A percentile compares a stretch with the other conserved stretches of the same genome.
Evolutionary conservation across 768 basidiomycete species (phyloP).

Genomic region (Russula virescens): DNA sequence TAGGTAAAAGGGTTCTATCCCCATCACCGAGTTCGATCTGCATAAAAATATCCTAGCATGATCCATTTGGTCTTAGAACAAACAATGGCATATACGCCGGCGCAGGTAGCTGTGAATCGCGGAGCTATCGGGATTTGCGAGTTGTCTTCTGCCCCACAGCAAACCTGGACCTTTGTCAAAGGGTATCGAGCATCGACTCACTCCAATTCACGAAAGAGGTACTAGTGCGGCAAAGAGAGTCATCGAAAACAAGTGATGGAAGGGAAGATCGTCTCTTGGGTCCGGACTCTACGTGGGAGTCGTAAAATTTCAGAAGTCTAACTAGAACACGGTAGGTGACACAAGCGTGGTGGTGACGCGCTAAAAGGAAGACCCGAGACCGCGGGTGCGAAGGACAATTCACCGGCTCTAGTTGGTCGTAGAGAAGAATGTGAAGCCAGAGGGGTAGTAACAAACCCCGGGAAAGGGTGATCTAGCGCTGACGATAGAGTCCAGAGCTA

Average conservation of each 20-base stretch:
- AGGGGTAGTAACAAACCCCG: slow-evolving; percentile 15
- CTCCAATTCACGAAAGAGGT: slow-evolving; percentile 4
- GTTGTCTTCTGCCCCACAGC: slow-evolving; percentile 3
- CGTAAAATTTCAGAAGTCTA: not conserved
- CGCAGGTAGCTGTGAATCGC: slow-evolving; percentile 12
- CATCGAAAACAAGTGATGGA: not conserved
- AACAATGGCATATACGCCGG: slow-evolving; percentile 1
- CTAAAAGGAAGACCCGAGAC: slow-evolving; percentile 1
- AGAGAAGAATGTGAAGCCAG: slow-evolving; percentile 21
- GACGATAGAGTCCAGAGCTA: slow-evolving; percentile 4
- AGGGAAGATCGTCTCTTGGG: slow-evolving; percentile 6
- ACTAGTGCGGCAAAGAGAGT: slow-evolving; percentile 16
- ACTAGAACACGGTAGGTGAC: slow-evolving; percentile 11
- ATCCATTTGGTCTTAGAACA: not conserved
- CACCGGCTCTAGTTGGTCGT: slow-evolving; percentile 18
- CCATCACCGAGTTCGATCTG: slow-evolving; percentile 4
- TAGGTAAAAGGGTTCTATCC: slow-evolving; percentile 4
- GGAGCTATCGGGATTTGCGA: slow-evolving; percentile 15
- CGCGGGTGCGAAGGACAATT: slow-evolving; percentile 19
- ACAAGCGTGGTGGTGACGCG: slow-evolving; percentile 8
- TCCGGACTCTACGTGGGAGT: not conserved
- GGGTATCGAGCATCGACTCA: not conserved
- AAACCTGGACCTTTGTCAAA: slow-evolving; percentile 3
- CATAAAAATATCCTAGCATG: slow-evolving; percentile 4
- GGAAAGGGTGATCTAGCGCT: slow-evolving; percentile 15